Percentiles rank a stretch among this genome's conserved stretches.
phyloP scores from a whole-genome alignment of 371 early-diverging fungal genomes.

The Rhizopus stolonifer region DNA sequence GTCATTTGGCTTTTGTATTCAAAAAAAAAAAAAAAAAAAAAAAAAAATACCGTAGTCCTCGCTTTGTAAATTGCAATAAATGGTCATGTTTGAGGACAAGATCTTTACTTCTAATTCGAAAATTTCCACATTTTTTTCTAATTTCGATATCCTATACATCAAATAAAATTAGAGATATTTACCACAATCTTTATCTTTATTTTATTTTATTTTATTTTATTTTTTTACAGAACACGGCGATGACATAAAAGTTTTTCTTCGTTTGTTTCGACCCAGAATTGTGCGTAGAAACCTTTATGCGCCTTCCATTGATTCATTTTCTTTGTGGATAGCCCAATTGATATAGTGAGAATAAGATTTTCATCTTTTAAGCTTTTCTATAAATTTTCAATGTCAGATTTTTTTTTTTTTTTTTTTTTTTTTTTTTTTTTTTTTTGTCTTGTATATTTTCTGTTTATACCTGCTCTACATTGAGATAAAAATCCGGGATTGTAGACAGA shows the following conservation, averaged over 20 bases:
- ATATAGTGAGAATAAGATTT: background rate
- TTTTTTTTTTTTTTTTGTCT: too few relatives aligned
- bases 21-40: too few relatives aligned
- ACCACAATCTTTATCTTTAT: too few relatives aligned
- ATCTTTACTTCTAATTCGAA: constrained; percentile 22
- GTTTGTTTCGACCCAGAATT: constrained; percentile 34
- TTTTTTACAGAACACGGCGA: constrained; percentile 35
- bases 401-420: too few relatives aligned
- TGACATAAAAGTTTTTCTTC: constrained; percentile 34
- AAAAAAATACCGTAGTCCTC: constrained; percentile 41
- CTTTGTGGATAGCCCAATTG: background rate
- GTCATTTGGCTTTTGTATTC: too few relatives aligned
- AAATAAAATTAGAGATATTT: background rate
- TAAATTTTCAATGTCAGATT: too few relatives aligned
- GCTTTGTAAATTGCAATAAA: constrained; percentile 31
- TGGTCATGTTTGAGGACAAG: background rate
- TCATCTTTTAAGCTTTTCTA: background rate
- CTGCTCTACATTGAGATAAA: constrained; percentile 11
- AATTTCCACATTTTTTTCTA: constrained; percentile 18
- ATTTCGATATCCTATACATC: constrained; percentile 27
- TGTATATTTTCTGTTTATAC: too few relatives aligned
- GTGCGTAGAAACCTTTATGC: constrained; percentile 25
- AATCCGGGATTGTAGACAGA: constrained; percentile 8
- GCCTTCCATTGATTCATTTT: background rate
- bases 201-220: too few relatives aligned